A percentile compares a stretch with the other conserved stretches of the same genome.
These are phyloP conservation scores for Chimonanthus praecox DNA, from an alignment of 164 flowering plant genomes.

Conservation along the genomic window DNA sequence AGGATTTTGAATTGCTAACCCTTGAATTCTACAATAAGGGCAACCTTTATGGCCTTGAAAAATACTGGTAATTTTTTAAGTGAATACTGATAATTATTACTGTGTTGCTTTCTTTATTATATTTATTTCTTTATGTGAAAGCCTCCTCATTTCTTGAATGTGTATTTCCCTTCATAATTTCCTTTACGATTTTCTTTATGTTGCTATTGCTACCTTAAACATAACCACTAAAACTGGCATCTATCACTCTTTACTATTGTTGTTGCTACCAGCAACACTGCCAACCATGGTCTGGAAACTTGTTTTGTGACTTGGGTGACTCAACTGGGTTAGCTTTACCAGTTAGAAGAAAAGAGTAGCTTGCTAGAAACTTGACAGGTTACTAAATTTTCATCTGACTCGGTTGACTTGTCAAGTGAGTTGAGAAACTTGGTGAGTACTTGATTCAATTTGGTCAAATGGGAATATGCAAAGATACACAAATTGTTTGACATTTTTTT, in stretches of 20 bases:
- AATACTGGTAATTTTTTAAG: conserved; percentile 60
- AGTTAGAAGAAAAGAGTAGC: too few species aligned
- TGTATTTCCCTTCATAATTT: not conserved
- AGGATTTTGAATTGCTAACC: conserved; percentile 77
- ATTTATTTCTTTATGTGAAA: not conserved
- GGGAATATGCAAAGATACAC: too few species aligned
- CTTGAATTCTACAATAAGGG: conserved; percentile 79
- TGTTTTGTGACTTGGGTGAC: too few species aligned
- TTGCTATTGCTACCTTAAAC: not conserved
- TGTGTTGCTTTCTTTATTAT: not conserved
- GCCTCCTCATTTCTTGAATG: not conserved
- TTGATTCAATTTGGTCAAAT: too few species aligned
- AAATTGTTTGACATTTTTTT: too few species aligned
- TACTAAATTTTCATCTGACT: too few species aligned
- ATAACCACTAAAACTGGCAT: not conserved
- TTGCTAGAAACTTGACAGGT: too few species aligned
- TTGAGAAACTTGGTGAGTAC: too few species aligned
- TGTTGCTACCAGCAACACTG: too few species aligned
- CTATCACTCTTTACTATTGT: not conserved
- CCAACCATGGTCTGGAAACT: too few species aligned
- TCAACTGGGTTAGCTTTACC: too few species aligned
- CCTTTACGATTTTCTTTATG: not conserved
- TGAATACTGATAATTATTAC: not conserved
- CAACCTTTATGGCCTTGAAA: conserved; percentile 89
- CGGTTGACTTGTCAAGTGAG: too few species aligned